Evolutionary conservation across 305 asterid genomes (phyloP).

Genomic region (Rubia occidens): DNA sequence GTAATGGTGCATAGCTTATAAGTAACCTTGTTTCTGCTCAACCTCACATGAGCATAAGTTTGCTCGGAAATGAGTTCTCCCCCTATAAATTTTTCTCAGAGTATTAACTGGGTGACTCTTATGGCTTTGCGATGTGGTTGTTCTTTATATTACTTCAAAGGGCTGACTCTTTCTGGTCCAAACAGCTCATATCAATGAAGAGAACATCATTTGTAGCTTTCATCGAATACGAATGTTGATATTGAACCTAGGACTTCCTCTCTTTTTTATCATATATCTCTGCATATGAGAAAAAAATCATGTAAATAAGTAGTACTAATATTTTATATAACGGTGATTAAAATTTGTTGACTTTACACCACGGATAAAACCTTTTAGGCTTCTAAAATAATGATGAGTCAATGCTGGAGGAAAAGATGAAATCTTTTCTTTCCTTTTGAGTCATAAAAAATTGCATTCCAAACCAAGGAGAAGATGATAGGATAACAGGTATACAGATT

Average conservation of each 20-base stretch:
- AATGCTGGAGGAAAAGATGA: too few relatives aligned
- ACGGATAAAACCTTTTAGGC: not conserved
- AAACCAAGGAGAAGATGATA: too few relatives aligned
- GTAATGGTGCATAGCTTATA: not conserved
- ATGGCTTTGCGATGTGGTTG: not conserved
- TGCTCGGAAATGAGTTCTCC: not conserved
- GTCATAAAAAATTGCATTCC: too few relatives aligned
- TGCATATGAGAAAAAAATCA: not conserved
- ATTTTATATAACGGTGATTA: not conserved
- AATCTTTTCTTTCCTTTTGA: too few relatives aligned
- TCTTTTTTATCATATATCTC: not conserved
- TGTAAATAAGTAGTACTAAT: not conserved
- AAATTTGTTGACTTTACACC: too few relatives aligned
- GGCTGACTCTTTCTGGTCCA: slow-evolving; percentile 5
- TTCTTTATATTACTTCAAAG: slow-evolving; percentile 2
- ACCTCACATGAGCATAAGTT: not conserved
- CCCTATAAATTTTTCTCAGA: not conserved
- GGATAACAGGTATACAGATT: too few relatives aligned
- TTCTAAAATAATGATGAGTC: not conserved
- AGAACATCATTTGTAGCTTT: slow-evolving; percentile 3
- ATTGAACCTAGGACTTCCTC: not conserved
- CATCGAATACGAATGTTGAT: not conserved
- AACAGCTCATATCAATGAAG: not conserved
- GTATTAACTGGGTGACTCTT: not conserved
- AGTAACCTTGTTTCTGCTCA: slow-evolving; percentile 4